A percentile compares a stretch with the other conserved stretches of the same genome.
phyloP scores from a whole-genome alignment of 2,329 filamentous ascomycete genomes.

The Epichloe typhina region DNA sequence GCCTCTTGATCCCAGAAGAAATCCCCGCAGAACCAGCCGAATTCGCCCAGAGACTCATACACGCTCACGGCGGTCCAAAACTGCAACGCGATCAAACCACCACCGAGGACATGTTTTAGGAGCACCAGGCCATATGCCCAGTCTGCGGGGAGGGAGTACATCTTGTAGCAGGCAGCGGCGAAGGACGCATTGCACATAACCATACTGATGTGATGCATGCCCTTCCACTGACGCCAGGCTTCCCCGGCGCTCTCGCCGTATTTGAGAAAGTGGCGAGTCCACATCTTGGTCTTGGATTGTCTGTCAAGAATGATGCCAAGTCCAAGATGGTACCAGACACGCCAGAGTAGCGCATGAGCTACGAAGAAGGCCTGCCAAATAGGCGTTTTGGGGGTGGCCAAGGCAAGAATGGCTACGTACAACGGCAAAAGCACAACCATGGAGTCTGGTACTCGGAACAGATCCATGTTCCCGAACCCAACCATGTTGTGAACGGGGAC shows the following conservation, averaged over 20 bases:
- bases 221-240: conserved; percentile 97
- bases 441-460: conserved; percentile 77
- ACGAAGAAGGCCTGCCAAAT: conserved; percentile 70
- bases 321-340: conserved; percentile 83
- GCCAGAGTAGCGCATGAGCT: conserved; percentile 66
- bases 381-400: conserved; percentile 65
- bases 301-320: conserved; percentile 72
- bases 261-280: conserved; percentile 96
- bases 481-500: conserved; percentile 70
- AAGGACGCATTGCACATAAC: conserved; percentile 82
- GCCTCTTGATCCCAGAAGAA: conserved; percentile 90
- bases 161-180: conserved; percentile 86
- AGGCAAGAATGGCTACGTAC: conserved; percentile 61
- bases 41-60: conserved; percentile 90
- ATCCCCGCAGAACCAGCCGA: conserved; percentile 98
- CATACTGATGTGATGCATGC: conserved; percentile 85
- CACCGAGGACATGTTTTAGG: conserved; percentile 76
- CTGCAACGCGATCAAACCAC: conserved; percentile 70
- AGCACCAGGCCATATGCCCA: conserved; percentile 80
- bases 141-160: conserved; percentile 76
- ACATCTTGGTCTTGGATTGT: conserved; percentile 83
- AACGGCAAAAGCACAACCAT: conserved; percentile 63
- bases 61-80: conserved; percentile 88
- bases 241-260: conserved; percentile 86
- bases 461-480: conserved; percentile 70